A percentile compares a stretch with the other conserved stretches of the same genome.
These are phyloP conservation scores for Blepharisma undulans DNA, from an alignment of 169 alveolate genomes.

Conservation along the genomic window DNA sequence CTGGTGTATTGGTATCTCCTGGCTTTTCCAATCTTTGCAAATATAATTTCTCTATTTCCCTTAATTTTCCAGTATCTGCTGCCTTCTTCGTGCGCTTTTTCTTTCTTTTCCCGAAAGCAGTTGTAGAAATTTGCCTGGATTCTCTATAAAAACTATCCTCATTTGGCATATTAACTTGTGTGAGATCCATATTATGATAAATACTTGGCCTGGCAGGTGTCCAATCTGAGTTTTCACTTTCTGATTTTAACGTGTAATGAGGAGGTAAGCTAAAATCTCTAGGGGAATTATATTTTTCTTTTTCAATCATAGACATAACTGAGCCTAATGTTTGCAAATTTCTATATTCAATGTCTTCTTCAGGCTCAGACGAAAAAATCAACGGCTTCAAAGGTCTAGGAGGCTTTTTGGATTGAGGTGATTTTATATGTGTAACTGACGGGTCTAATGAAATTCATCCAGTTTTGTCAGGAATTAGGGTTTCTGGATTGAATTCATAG, in stretches of 20 bases:
- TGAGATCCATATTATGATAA: conserved; percentile 7
- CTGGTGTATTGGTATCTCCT: not conserved
- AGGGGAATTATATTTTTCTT: not conserved
- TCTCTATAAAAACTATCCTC: not conserved
- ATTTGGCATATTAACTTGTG: not conserved
- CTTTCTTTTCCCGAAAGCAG: not conserved
- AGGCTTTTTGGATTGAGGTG: not conserved
- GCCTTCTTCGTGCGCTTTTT: not conserved
- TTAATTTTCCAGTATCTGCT: not conserved
- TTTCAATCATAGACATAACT: not conserved
- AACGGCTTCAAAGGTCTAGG: conserved; percentile 23
- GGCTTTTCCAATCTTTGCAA: conserved; percentile 14
- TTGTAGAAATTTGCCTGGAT: not conserved
- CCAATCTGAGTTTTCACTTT: not conserved
- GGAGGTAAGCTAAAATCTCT: not conserved
- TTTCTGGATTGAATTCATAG: not conserved
- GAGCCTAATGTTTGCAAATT: not conserved
- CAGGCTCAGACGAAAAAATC: not conserved
- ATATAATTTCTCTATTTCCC: not conserved
- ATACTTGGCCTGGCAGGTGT: not conserved
- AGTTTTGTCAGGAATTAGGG: not conserved
- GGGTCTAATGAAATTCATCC: conserved; percentile 6
- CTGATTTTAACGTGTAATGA: not conserved
- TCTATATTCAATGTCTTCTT: not conserved
- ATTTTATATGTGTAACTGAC: not conserved